phyloP scores from a whole-genome alignment of 2,329 filamentous ascomycete genomes.

The Xylaria sp. region DNA sequence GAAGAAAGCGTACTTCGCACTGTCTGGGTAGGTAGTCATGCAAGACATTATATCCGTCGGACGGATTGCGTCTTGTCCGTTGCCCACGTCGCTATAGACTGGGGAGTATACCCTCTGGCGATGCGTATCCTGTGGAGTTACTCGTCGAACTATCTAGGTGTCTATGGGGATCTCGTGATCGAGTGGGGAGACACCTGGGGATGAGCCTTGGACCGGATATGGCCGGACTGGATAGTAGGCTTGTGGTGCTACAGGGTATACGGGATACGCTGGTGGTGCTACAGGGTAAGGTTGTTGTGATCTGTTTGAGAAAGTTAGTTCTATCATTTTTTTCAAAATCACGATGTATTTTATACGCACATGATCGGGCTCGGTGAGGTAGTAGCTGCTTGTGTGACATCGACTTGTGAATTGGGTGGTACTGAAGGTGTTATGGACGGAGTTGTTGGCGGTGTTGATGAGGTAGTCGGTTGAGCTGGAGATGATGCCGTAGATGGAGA shows the following conservation, averaged over 20 bases:
- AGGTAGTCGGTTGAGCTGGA: background rate
- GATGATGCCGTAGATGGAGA: background rate
- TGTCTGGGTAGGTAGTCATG: background rate
- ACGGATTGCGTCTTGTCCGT: background rate
- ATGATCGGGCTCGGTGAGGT: background rate
- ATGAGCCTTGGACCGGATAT: slow-evolving; percentile 11
- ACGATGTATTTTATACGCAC: background rate
- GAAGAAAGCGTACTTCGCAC: background rate
- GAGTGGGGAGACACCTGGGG: background rate
- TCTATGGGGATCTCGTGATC: background rate
- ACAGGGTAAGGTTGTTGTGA: slow-evolving; percentile 1
- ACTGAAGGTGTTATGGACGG: background rate
- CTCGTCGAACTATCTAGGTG: background rate
- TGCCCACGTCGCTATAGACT: background rate
- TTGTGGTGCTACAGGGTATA: background rate
- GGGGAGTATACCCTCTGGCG: background rate
- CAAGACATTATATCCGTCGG: background rate
- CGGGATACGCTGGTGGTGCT: background rate
- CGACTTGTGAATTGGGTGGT: background rate
- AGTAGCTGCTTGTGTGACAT: background rate
- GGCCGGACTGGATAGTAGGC: background rate
- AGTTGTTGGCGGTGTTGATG: background rate
- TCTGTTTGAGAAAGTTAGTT: slow-evolving; percentile 11
- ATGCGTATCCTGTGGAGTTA: background rate
- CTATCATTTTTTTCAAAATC: background rate